Percentiles rank a stretch among this genome's conserved stretches.
phyloP scores from a whole-genome alignment of 108 stramenopile genomes.

The Nitzschia sp. region DNA sequence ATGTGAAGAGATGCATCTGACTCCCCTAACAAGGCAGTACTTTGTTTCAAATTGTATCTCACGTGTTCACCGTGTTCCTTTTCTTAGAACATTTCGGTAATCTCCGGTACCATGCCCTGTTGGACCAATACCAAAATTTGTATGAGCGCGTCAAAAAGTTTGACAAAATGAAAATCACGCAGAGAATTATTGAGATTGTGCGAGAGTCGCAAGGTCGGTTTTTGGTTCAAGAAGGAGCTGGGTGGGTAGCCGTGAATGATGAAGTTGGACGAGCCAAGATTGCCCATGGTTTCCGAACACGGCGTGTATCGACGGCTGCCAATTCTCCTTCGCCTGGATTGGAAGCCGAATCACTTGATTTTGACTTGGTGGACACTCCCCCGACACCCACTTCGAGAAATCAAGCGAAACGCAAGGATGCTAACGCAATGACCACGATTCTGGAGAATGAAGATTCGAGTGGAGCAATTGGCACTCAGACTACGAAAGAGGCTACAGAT shows the following conservation, averaged over 20 bases:
- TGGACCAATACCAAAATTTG: constrained; percentile 14
- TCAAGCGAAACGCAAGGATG: too few relatives aligned
- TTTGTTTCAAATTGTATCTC: too few relatives aligned
- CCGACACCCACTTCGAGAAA: too few relatives aligned
- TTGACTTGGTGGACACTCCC: too few relatives aligned
- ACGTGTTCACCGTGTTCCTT: neutral
- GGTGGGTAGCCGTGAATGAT: constrained; percentile 19
- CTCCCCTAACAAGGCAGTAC: too few relatives aligned
- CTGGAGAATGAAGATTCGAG: too few relatives aligned
- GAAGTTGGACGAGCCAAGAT: constrained; percentile 21
- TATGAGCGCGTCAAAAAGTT: constrained; percentile 28
- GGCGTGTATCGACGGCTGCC: neutral
- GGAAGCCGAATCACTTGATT: too few relatives aligned
- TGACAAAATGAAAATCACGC: constrained; percentile 29
- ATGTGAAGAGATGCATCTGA: neutral
- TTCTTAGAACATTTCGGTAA: constrained; percentile 24
- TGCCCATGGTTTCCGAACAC: constrained; percentile 24
- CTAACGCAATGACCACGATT: too few relatives aligned
- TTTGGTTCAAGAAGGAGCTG: constrained; percentile 21
- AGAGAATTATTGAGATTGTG: constrained; percentile 19
- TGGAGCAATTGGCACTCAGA: too few relatives aligned
- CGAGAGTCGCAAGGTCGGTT: constrained; percentile 20
- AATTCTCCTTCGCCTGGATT: too few relatives aligned
- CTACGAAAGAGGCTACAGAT: too few relatives aligned
- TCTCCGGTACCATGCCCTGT: constrained; percentile 14